Percentiles rank a stretch among this genome's conserved stretches.
Evolutionary conservation across 2,329 filamentous ascomycete genomes (phyloP).

Genomic region (Alternaria novae-zelandiae): DNA sequence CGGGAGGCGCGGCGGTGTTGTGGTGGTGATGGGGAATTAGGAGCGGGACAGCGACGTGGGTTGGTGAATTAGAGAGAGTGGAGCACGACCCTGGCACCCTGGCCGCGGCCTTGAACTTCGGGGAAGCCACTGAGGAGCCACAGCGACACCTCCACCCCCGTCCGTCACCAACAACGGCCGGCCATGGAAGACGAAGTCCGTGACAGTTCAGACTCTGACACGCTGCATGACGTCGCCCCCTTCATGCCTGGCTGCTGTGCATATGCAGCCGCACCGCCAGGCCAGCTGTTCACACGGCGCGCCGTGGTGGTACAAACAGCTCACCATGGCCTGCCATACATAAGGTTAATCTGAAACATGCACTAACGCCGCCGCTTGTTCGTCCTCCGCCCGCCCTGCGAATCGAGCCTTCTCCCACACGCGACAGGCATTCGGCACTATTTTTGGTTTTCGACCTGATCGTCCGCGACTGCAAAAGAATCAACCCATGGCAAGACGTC

Average conservation of each 20-base stretch:
- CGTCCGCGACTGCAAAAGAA: background rate
- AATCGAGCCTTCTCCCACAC: slow-evolving; percentile 2
- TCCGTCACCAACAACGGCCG: background rate
- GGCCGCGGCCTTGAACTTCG: slow-evolving; percentile 7
- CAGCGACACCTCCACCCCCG: slow-evolving; percentile 4
- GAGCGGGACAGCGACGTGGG: slow-evolving; percentile 15
- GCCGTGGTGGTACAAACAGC: slow-evolving; percentile 13
- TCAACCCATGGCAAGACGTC: background rate
- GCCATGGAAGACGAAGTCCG: background rate
- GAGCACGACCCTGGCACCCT: slow-evolving; percentile 15
- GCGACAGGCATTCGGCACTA: background rate
- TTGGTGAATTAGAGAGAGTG: slow-evolving; percentile 21
- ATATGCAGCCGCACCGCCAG: slow-evolving; percentile 1
- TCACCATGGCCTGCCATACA: slow-evolving; percentile 13
- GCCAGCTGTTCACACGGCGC: slow-evolving; percentile 14
- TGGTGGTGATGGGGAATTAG: slow-evolving; percentile 13
- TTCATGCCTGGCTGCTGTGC: background rate
- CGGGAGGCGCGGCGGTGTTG: background rate
- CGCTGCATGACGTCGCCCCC: slow-evolving; percentile 4
- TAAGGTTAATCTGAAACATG: slow-evolving; percentile 25
- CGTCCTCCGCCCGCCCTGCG: slow-evolving; percentile 4
- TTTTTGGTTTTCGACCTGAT: background rate
- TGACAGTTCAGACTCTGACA: background rate
- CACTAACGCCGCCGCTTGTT: slow-evolving; percentile 17
- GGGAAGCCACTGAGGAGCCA: slow-evolving; percentile 16